Evolutionary conservation across 2,329 filamentous ascomycete genomes (phyloP).

Genomic region (Didymella pomorum): DNA sequence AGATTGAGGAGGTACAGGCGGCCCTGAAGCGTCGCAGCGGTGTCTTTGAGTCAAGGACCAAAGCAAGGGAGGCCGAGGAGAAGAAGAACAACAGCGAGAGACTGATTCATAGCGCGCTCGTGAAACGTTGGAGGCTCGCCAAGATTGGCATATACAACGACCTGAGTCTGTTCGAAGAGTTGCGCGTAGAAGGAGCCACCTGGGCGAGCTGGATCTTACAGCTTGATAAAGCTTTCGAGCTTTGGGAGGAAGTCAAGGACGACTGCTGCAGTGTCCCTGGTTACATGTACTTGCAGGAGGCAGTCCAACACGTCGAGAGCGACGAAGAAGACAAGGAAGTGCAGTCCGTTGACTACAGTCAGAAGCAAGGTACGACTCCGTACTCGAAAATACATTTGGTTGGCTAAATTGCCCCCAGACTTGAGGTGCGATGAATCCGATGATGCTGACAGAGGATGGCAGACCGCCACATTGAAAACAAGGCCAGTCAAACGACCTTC

Average conservation of each 20-base stretch:
- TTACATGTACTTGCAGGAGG: not conserved
- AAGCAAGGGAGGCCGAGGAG: not conserved
- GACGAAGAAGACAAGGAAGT: not conserved
- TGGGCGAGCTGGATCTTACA: not conserved
- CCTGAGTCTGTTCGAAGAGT: not conserved
- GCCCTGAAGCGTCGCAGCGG: constrained; percentile 22
- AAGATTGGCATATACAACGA: not conserved
- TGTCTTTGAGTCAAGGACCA: constrained; percentile 22
- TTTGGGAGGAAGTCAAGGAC: not conserved
- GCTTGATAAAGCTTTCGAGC: not conserved
- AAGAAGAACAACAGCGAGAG: not conserved
- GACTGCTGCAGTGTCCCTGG: not conserved
- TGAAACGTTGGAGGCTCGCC: not conserved
- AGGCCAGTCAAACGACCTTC: not conserved
- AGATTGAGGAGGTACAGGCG: constrained; percentile 16
- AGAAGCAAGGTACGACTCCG: not conserved
- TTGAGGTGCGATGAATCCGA: not conserved
- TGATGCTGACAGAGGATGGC: not conserved
- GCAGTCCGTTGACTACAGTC: not conserved
- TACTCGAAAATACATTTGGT: not conserved
- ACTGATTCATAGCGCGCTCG: not conserved
- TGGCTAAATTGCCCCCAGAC: not conserved
- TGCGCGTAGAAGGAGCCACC: not conserved
- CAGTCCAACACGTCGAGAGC: not conserved
- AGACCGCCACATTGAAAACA: not conserved